Evolutionary conservation across 1,284 basidiomycete genomes (phyloP).

Genomic region (Amylostereum areolatum): DNA sequence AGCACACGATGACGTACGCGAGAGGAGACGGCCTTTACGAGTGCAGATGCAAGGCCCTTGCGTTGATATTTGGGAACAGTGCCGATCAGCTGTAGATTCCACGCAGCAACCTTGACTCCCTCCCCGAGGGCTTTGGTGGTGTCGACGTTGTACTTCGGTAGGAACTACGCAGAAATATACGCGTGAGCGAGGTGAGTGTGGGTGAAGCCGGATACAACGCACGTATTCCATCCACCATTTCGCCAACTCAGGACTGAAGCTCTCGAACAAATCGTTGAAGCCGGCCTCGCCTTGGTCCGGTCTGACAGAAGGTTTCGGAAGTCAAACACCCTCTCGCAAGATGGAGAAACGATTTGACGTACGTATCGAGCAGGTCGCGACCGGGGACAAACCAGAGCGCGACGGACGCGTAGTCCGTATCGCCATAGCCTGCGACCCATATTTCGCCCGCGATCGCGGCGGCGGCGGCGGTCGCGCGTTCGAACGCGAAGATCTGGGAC

Average conservation of each 20-base stretch:
- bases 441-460: constrained; percentile 3
- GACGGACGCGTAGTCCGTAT: constrained; percentile 4
- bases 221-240: constrained; percentile 11
- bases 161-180: constrained; percentile 7
- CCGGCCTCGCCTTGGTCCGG: constrained; percentile 6
- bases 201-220: neutral
- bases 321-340: neutral
- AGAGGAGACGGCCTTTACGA: constrained; percentile 7
- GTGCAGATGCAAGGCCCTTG: constrained; percentile 8
- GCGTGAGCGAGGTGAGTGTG: neutral
- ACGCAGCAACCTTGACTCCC: constrained; percentile 12
- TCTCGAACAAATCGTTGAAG: constrained; percentile 2
- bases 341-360: neutral
- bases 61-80: constrained; percentile 10
- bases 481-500: neutral
- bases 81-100: constrained; percentile 15
- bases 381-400: constrained; percentile 9
- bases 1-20: neutral
- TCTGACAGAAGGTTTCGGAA: neutral
- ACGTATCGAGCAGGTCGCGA: constrained; percentile 6
- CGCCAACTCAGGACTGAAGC: neutral
- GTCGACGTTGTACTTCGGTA: constrained; percentile 11
- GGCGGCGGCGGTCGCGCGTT: constrained; percentile 2
- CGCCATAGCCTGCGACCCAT: constrained; percentile 6
- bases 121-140: constrained; percentile 8